Percentiles rank a stretch among this genome's conserved stretches.
Conservation (phyloP, 257 asterid species). For the Parsonsia alboflavescens region DNA sequence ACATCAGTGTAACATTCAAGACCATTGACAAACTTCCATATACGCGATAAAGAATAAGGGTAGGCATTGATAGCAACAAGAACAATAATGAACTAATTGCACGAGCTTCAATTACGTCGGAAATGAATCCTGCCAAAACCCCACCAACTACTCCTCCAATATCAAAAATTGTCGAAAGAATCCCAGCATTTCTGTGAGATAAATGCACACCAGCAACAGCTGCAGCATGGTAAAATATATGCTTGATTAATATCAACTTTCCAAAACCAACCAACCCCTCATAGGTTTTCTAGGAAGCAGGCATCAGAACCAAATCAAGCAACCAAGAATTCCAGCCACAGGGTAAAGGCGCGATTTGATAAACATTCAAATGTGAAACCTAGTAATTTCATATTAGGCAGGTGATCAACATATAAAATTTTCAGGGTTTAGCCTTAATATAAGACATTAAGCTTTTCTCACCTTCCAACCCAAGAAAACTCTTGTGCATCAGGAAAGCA, state of each 20-base stretch:
- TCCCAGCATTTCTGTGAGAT: conserved; percentile 76
- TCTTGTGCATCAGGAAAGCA: background rate
- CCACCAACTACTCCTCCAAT: conserved; percentile 93
- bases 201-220: conserved; percentile 80
- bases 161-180: conserved; percentile 80
- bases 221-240: conserved; percentile 27
- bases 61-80: conserved; percentile 63
- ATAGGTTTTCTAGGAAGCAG: background rate
- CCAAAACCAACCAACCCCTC: background rate
- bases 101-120: conserved; percentile 78
- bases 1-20: conserved; percentile 47
- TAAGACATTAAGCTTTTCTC: background rate
- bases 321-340: background rate
- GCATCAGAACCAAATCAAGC: background rate
- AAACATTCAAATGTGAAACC: background rate
- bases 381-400: background rate
- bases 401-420: background rate
- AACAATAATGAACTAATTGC: conserved; percentile 65
- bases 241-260: conserved; percentile 8
- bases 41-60: conserved; percentile 58
- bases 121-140: conserved; percentile 68
- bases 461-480: background rate
- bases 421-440: background rate
- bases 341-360: background rate
- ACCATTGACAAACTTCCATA: conserved; percentile 76